Evolutionary conservation across 768 basidiomycete species (phyloP), one percentile per base, ranked within the genome.

Genomic region (Gloeopeniophorella convolvens): DNA sequence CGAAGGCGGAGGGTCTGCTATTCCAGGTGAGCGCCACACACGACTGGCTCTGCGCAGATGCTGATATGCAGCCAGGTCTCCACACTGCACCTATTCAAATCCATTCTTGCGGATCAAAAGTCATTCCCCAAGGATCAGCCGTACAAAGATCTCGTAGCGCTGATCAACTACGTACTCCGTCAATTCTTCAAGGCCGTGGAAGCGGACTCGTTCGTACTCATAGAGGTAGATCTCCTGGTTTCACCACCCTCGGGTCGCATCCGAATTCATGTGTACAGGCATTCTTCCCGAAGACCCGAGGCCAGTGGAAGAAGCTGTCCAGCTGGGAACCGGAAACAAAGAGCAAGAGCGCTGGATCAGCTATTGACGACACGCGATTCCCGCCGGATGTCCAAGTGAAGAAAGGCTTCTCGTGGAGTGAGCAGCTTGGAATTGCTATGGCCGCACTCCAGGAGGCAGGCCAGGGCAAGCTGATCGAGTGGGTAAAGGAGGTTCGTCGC

Each of bases 11-110:
- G 64, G 95, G 86, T 0, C 68, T 99, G 8, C 98, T 91, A 68
- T 99, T 95, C 78, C 90, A 94, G 69, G 95, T 92, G 52, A 46
- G 77, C n/a, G n/a, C n/a, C n/a, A n/a, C n/a, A n/a, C n/a, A n/a
- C n/a, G n/a, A n/a, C n/a, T 15, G 30, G 33, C 18, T 4, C 27
- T n/a, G 16, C 21, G 18, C 40, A 15, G 10, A 36, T 18, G 16
- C n/a, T n/a, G n/a, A n/a, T n/a, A 28, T 34, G 56, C 63, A 61
- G 52, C 50, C 66, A 97, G 94, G 92, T 89, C 10, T 90, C 94
- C 28, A 89, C 88, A 11, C 70, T 99, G 51, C 72, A 85, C 60
- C 76, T 97, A 34, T 98, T 98, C 79, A 87, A 87, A 66, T 70
- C 77, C 16, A 86, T 98, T 57, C 70, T 97, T 41, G 83, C 84